These are phyloP conservation scores for Beauveria australis DNA, from an alignment of 2,329 filamentous ascomycete genomes.

Conservation along the genomic window DNA sequence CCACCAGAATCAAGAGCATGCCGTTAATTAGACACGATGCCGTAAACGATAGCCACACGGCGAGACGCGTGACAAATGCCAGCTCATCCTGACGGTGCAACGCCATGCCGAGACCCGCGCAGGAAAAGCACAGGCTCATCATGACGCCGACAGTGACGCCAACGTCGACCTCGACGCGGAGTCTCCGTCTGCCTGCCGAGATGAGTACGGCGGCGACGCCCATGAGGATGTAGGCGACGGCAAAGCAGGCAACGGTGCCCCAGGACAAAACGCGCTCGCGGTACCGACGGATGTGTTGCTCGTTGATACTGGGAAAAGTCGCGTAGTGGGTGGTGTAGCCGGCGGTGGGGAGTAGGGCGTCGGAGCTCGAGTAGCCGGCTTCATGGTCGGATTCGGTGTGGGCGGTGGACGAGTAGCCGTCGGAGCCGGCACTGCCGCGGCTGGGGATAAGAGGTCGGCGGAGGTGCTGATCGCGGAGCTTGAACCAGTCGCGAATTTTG, in stretches of 20 bases:
- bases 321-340: slow-evolving; percentile 50
- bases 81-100: slow-evolving; percentile 42
- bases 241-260: slow-evolving; percentile 45
- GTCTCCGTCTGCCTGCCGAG: slow-evolving; percentile 57
- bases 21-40: slow-evolving; percentile 33
- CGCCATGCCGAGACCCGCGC: slow-evolving; percentile 51
- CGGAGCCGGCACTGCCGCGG: slow-evolving; percentile 17
- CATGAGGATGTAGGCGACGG: slow-evolving; percentile 54
- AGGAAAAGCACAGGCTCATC: slow-evolving; percentile 55
- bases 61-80: slow-evolving; percentile 33
- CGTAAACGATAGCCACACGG: slow-evolving; percentile 30
- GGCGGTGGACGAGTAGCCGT: slow-evolving; percentile 23
- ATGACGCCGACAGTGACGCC: slow-evolving; percentile 64
- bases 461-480: slow-evolving; percentile 20
- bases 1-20: slow-evolving; percentile 34
- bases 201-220: slow-evolving; percentile 58
- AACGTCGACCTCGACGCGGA: slow-evolving; percentile 63
- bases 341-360: slow-evolving; percentile 35
- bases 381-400: slow-evolving; percentile 35
- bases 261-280: slow-evolving; percentile 49
- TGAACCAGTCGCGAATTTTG: slow-evolving; percentile 45
- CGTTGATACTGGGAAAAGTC: slow-evolving; percentile 40
- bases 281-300: slow-evolving; percentile 41
- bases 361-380: slow-evolving; percentile 45
- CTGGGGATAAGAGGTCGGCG: slow-evolving; percentile 20